Evolutionary conservation across 23 red algal species (phyloP).

Genomic region (Chondrus crispus): DNA sequence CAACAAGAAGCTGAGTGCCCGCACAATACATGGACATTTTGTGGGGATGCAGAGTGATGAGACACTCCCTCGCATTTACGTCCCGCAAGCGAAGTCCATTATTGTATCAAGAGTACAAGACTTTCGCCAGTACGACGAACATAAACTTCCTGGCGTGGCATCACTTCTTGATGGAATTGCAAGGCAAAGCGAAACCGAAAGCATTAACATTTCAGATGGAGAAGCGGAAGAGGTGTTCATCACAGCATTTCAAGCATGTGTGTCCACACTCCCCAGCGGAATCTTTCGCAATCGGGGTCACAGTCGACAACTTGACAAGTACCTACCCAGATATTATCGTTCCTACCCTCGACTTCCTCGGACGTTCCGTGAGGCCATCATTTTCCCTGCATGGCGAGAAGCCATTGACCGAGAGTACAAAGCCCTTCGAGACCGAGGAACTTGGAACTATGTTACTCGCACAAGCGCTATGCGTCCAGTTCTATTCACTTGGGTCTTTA

Average conservation of each 20-base stretch:
- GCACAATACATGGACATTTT: background rate
- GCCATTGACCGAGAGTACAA: conserved; percentile 31
- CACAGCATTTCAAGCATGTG: too few species aligned
- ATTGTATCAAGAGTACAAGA: background rate
- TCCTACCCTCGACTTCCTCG: background rate
- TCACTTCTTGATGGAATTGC: background rate
- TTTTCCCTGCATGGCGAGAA: background rate
- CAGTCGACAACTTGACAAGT: too few species aligned
- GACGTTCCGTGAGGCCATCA: background rate
- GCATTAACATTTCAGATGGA: too few species aligned
- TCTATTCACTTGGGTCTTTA: background rate
- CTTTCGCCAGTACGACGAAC: background rate
- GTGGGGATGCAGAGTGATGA: background rate
- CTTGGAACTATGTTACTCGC: background rate
- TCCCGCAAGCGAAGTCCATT: background rate
- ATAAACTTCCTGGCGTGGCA: background rate
- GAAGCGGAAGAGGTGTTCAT: too few species aligned
- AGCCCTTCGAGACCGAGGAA: background rate
- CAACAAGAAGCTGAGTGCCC: background rate
- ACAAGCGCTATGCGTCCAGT: background rate
- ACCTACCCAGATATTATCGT: too few species aligned
- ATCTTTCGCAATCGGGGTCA: too few species aligned
- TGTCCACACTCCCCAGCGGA: too few species aligned
- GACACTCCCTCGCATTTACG: background rate
- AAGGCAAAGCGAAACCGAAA: background rate